Evolutionary conservation across 2,329 filamentous ascomycete genomes (phyloP).

Genomic region (Tolypocladium ovalisporum): DNA sequence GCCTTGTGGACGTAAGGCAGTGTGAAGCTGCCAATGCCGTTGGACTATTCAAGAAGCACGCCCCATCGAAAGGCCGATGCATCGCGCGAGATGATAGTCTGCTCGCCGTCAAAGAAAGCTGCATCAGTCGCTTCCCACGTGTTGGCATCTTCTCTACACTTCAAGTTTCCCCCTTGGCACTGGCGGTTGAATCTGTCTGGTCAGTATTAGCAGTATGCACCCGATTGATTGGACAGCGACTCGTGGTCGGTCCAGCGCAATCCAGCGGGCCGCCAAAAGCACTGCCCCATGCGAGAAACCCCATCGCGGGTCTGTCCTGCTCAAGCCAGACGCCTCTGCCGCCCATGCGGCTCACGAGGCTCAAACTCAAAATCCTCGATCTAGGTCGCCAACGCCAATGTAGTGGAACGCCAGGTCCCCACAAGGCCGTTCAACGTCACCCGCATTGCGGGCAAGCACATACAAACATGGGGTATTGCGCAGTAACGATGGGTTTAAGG

Average conservation of each 20-base stretch:
- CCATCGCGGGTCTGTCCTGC: neutral
- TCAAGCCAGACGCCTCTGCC: neutral
- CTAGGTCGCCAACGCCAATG: neutral
- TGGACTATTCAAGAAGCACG: neutral
- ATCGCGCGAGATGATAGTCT: neutral
- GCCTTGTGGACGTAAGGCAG: neutral
- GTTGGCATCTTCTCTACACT: neutral
- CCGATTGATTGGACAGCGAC: neutral
- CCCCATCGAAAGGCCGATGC: neutral
- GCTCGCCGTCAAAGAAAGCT: neutral
- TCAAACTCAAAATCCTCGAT: neutral
- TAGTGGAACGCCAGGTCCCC: neutral
- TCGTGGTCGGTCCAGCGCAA: neutral
- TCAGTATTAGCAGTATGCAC: neutral
- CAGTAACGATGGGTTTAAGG: neutral
- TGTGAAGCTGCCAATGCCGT: neutral
- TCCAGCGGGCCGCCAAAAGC: neutral
- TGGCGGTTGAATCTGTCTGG: neutral
- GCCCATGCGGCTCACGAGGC: neutral
- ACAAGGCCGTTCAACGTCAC: neutral
- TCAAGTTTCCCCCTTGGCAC: neutral
- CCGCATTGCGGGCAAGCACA: too few relatives aligned
- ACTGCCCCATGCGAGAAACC: neutral
- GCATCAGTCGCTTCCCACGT: neutral
- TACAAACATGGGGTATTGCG: too few relatives aligned